Evolutionary conservation across 2,329 filamentous ascomycete genomes (phyloP).

Genomic region (Cladosporium sp.): DNA sequence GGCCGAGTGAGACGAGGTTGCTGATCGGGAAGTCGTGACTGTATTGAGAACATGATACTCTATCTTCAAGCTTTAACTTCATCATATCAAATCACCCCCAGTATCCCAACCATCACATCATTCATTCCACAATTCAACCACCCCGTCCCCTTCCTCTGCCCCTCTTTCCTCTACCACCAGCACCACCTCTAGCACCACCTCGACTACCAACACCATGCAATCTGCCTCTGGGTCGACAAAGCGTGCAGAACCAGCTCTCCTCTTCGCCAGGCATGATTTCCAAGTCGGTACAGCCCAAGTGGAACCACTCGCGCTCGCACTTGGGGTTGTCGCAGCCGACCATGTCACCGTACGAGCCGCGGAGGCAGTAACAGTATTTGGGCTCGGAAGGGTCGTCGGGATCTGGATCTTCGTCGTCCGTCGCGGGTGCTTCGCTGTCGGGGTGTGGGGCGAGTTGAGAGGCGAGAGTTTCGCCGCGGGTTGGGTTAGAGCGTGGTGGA

Average conservation of each 20-base stretch:
- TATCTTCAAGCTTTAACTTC: not conserved
- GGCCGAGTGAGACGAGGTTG: not conserved
- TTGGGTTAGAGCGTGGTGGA: not conserved
- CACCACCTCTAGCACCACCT: slow-evolving; percentile 9
- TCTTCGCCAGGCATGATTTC: slow-evolving; percentile 60
- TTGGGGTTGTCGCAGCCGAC: slow-evolving; percentile 66
- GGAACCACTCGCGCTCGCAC: slow-evolving; percentile 67
- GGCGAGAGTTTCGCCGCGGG: not conserved
- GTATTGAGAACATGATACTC: not conserved
- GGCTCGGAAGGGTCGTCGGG: slow-evolving; percentile 56
- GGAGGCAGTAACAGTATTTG: slow-evolving; percentile 66
- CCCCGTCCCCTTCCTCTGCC: slow-evolving; percentile 8
- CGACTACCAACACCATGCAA: slow-evolving; percentile 5
- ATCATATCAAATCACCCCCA: not conserved
- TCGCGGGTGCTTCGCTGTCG: slow-evolving; percentile 9
- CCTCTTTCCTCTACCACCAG: slow-evolving; percentile 11
- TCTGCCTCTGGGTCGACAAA: slow-evolving; percentile 41
- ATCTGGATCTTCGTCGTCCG: slow-evolving; percentile 29
- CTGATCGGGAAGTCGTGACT: not conserved
- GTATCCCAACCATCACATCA: not conserved
- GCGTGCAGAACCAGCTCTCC: slow-evolving; percentile 55
- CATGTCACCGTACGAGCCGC: slow-evolving; percentile 67
- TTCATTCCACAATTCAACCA: too few relatives aligned
- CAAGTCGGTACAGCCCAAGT: slow-evolving; percentile 64
- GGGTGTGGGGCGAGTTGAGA: not conserved